Base-by-base conservation (phyloP, 768 basidiomycete species). In the Mycena maculata region DNA sequence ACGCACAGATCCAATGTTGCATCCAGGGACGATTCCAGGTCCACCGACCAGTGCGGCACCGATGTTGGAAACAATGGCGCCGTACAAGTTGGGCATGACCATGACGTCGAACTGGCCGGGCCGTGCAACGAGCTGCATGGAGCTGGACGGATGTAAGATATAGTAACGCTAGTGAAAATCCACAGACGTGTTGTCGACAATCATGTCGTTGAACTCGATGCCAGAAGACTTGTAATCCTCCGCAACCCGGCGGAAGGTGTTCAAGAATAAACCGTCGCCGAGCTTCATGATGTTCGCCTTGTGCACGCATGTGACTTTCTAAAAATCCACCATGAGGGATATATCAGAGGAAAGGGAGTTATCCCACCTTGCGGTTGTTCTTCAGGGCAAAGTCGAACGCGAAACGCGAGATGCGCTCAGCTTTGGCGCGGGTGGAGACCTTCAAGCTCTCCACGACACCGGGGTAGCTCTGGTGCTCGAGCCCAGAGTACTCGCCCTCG, bases 271-370 rank as follows among this genome's bases (percentile, higher is more conserved):
- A 80, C 98, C 98, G 76, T 99, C 98, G 79, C 97, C 97, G 73
- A 98, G 91, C 81, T 99, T 99, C 98, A 99, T 99, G 86, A 99
- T 99, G 86, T 99, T 99, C 75, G 98, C 98, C 83, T 99, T 99
- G 90, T 99, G 98, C 48, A 99, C 96, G 76, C 96, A 98, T 44
- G 98, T 99, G 72, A 99, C 97, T 92, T 97, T 99, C 95, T 97
- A 72, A 2, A n/a, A 50, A 67, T 58, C 41, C 28, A 60, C 11
- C 49, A 36, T 69, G 30, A 74, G 65, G 36, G 33, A 39, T 3
- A 9, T 36, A 41, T 22, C 2, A 25, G 22, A 28, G 33, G 27
- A 15, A 27, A 39, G 42, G 36, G 45, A 31, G 45, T 4, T 31
- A 59, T 68, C 82, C 56, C 61, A 92, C 96, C 90, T 99, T 99